Conservation (phyloP, 192 early-diverging fungal genomes). For the Coemansia sp. region DNA sequence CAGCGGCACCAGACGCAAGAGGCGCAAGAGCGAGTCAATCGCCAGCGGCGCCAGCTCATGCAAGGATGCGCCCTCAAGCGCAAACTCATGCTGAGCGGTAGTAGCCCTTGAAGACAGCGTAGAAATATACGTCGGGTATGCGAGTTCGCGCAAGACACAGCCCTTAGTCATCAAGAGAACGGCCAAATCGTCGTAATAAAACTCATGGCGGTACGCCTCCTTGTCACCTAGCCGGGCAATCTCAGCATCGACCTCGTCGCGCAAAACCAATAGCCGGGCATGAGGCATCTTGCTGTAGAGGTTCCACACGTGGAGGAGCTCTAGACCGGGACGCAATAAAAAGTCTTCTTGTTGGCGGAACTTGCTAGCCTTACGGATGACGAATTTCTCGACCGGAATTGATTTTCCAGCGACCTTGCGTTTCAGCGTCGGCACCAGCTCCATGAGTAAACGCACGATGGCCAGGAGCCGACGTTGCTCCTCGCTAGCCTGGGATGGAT, state of each 20-base stretch:
- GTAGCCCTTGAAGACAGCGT: slow-evolving; percentile 20
- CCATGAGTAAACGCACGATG: slow-evolving; percentile 62
- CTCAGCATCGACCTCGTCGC: slow-evolving; percentile 50
- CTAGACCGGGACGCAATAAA: slow-evolving; percentile 73
- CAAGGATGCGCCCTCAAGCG: background rate
- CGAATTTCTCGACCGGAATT: slow-evolving; percentile 86
- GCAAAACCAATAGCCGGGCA: slow-evolving; percentile 41
- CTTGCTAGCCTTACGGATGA: slow-evolving; percentile 78
- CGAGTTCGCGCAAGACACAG: slow-evolving; percentile 62
- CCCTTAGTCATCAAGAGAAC: slow-evolving; percentile 69
- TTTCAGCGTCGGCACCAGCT: slow-evolving; percentile 61
- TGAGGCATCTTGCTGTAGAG: slow-evolving; percentile 71
- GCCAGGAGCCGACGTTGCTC: slow-evolving; percentile 38
- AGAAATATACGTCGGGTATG: slow-evolving; percentile 46
- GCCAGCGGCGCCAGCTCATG: slow-evolving; percentile 14
- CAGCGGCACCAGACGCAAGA: slow-evolving; percentile 57
- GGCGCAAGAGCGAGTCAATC: slow-evolving; percentile 25
- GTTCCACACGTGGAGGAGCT: slow-evolving; percentile 73
- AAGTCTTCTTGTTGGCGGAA: slow-evolving; percentile 65
- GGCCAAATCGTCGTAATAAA: slow-evolving; percentile 77
- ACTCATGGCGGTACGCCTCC: slow-evolving; percentile 38
- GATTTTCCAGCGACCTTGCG: slow-evolving; percentile 85
- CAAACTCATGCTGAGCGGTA: background rate
- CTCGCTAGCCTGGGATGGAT: background rate
- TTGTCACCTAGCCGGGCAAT: slow-evolving; percentile 42